Percentiles rank a stretch among this genome's conserved stretches.
Conservation (phyloP, 352 stramenopile species). For the Vaucheria bursata region DNA sequence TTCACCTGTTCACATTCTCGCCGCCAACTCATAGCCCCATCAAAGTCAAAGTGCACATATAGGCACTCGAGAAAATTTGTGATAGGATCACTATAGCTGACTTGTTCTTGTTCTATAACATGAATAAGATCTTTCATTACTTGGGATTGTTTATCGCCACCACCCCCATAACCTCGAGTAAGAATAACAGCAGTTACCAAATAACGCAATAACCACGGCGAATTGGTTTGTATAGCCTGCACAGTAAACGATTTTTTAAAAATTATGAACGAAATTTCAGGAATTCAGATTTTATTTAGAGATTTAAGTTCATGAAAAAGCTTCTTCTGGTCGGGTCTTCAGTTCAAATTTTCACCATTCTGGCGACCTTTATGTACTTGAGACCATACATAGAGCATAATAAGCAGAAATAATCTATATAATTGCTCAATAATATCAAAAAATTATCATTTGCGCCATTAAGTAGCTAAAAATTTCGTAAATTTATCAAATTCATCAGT, state of each 20-base stretch:
- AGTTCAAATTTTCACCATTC: no score
- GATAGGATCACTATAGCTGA: constrained; percentile 66
- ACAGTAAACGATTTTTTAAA: constrained; percentile 49
- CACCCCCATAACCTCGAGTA: constrained; percentile 67
- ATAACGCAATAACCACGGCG: constrained; percentile 91
- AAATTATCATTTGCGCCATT: no score
- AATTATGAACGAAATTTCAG: no score
- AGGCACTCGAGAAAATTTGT: constrained; percentile 93
- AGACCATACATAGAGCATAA: no score
- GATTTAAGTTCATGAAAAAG: no score
- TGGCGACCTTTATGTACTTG: no score
- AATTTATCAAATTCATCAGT: no score
- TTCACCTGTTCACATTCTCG: constrained; percentile 62
- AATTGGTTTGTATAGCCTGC: constrained; percentile 96
- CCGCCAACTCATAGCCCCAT: constrained; percentile 83
- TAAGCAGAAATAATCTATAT: no score
- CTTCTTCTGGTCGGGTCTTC: no score
- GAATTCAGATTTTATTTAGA: no score
- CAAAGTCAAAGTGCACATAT: constrained; percentile 97
- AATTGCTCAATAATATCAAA: no score
- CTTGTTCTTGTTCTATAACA: constrained; percentile 81
- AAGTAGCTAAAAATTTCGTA: no score
- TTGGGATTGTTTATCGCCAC: constrained; percentile 39
- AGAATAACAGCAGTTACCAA: constrained; percentile 92
- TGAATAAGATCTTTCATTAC: constrained; percentile 89